Evolutionary conservation across 495 filamentous ascomycete genomes (phyloP).

Genomic region (Endocarpon pusillum): DNA sequence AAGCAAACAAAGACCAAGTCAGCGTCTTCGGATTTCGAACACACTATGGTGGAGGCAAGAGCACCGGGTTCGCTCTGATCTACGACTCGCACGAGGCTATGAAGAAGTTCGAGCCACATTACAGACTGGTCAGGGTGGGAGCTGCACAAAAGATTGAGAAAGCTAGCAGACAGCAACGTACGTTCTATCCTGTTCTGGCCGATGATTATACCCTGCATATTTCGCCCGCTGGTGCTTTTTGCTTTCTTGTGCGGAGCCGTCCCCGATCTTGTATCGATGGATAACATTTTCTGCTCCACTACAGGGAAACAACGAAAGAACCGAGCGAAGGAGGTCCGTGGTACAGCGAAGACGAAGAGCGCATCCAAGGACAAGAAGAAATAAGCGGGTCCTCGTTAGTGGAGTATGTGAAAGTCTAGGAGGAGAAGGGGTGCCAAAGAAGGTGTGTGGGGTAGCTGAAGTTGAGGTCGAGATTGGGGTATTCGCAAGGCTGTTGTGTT

Average conservation of each 20-base stretch:
- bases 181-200: conserved; percentile 25
- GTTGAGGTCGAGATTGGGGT: background rate
- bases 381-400: conserved; percentile 11
- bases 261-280: background rate
- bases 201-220: no score
- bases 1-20: conserved; percentile 89
- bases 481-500: no score
- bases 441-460: background rate
- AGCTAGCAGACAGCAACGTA: conserved; percentile 95
- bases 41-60: conserved; percentile 98
- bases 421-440: background rate
- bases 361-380: conserved; percentile 66
- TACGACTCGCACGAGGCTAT: conserved; percentile 93
- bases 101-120: conserved; percentile 99
- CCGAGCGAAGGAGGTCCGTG: conserved; percentile 93
- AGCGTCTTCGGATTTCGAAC: conserved; percentile 96
- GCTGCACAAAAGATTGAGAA: conserved; percentile 86
- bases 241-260: background rate
- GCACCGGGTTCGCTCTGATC: conserved; percentile 93
- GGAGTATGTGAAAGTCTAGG: background rate
- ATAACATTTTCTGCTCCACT: conserved; percentile 3
- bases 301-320: conserved; percentile 99
- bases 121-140: conserved; percentile 86
- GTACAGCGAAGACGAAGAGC: conserved; percentile 81
- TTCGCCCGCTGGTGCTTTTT: no score